These are phyloP conservation scores for Eucalyptus decipiens DNA, from an alignment of 345 rosid genomes.

Conservation along the genomic window DNA sequence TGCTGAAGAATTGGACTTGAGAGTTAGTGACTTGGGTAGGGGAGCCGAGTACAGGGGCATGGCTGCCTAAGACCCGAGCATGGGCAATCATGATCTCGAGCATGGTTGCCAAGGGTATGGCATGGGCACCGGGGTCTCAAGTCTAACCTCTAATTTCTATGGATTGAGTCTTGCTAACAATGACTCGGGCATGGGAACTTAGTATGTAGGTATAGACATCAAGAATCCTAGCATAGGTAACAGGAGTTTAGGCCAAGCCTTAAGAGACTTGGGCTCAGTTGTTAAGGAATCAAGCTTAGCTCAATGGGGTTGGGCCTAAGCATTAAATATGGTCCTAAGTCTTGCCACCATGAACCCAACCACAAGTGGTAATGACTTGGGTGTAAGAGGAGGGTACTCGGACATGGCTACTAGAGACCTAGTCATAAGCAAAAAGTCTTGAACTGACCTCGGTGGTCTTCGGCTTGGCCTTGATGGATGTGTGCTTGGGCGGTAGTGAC, in stretches of 20 bases:
- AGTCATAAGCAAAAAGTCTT: too few species aligned
- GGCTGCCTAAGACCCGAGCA: fast-evolving
- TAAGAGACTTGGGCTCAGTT: not conserved
- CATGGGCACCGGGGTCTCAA: fast-evolving
- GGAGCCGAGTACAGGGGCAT: not conserved
- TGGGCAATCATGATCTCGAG: not conserved
- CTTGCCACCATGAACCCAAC: fast-evolving
- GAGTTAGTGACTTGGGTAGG: not conserved
- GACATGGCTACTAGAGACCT: fast-evolving
- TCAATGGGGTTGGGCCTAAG: not conserved
- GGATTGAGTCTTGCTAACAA: fast-evolving
- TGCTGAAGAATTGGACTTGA: fast-evolving
- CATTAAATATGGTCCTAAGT: not conserved
- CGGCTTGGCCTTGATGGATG: not conserved
- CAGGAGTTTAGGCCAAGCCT: fast-evolving
- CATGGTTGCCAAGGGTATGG: not conserved
- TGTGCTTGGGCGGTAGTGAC: fast-evolving
- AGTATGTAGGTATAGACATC: not conserved
- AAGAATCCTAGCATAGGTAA: not conserved
- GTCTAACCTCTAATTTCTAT: too few species aligned
- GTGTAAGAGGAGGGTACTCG: fast-evolving
- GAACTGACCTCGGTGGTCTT: fast-evolving
- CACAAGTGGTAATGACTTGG: not conserved
- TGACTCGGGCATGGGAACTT: fast-evolving
- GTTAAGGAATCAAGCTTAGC: fast-evolving